These are phyloP conservation scores for Cudoniella acicularis DNA, from an alignment of 495 filamentous ascomycete genomes.

Conservation along the genomic window DNA sequence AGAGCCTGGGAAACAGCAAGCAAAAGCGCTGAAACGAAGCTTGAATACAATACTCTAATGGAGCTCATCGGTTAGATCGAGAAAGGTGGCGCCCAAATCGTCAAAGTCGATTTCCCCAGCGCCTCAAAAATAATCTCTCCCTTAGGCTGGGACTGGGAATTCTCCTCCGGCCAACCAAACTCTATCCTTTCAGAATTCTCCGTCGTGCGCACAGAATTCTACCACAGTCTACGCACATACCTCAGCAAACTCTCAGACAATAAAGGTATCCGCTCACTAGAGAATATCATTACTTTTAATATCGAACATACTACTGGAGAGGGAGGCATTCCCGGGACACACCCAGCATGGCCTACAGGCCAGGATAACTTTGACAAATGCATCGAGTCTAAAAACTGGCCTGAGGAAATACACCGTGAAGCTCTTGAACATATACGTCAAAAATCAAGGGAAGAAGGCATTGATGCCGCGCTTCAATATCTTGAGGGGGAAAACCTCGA, in stretches of 20 bases:
- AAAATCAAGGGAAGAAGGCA: conserved; percentile 57
- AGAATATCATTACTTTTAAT: conserved; percentile 68
- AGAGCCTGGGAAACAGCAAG: conserved; percentile 59
- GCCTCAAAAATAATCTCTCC: conserved; percentile 52
- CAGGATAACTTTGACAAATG: conserved; percentile 12
- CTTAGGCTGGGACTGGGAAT: conserved; percentile 68
- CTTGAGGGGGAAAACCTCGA: conserved; percentile 44
- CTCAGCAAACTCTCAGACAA: conserved; percentile 55
- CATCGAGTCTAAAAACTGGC: conserved; percentile 4
- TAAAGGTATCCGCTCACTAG: conserved; percentile 55
- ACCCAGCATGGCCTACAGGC: conserved; percentile 42
- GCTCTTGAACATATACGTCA: conserved; percentile 56
- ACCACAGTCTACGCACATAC: conserved; percentile 64
- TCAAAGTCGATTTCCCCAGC: conserved; percentile 52
- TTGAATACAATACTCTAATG: conserved; percentile 48
- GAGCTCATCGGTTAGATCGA: conserved; percentile 49
- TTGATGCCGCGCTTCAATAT: conserved; percentile 56
- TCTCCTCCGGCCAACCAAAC: conserved; percentile 53
- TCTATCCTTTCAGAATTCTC: conserved; percentile 66
- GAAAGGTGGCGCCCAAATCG: conserved; percentile 56
- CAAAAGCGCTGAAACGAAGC: conserved; percentile 15
- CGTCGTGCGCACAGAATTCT: conserved; percentile 68
- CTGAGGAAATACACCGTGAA: conserved; percentile 42
- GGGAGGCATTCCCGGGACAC: conserved; percentile 55
- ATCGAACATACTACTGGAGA: conserved; percentile 57